A percentile compares a stretch with the other conserved stretches of the same genome.
These are phyloP conservation scores for Gautieria morchelliformis DNA, from an alignment of 768 basidiomycete genomes.

Conservation along the genomic window DNA sequence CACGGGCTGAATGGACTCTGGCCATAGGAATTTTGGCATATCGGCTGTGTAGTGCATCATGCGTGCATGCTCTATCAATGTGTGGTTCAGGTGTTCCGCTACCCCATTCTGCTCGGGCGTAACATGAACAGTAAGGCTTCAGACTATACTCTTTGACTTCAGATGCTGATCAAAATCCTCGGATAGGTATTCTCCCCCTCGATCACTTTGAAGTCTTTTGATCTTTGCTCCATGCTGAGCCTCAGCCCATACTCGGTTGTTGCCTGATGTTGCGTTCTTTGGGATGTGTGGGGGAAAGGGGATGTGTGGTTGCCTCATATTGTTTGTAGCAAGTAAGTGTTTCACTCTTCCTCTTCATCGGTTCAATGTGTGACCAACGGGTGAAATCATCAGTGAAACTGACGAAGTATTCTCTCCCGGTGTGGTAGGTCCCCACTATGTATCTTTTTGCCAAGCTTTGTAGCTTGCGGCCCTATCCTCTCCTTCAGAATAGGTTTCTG, in stretches of 20 bases:
- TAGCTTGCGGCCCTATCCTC: constrained; percentile 2
- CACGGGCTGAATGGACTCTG: constrained; percentile 14
- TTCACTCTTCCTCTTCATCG: constrained; percentile 7
- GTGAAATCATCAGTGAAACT: constrained; percentile 8
- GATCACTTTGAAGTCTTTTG: too few relatives aligned
- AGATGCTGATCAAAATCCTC: too few relatives aligned
- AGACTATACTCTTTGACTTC: too few relatives aligned
- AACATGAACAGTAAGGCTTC: too few relatives aligned
- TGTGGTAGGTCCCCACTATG: constrained; percentile 8
- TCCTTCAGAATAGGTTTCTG: neutral
- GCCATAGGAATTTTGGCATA: constrained; percentile 19
- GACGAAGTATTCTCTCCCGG: neutral
- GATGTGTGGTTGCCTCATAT: neutral
- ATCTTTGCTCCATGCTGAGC: too few relatives aligned
- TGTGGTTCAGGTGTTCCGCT: constrained; percentile 20
- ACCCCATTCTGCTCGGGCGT: constrained; percentile 20
- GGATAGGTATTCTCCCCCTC: constrained; percentile 13
- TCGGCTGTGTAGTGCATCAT: constrained; percentile 14
- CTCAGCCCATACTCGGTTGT: too few relatives aligned
- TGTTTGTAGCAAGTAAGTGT: constrained; percentile 7
- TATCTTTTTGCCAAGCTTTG: constrained; percentile 13
- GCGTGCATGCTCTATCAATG: constrained; percentile 12
- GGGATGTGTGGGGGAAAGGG: too few relatives aligned
- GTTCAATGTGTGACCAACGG: neutral
- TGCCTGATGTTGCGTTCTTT: too few relatives aligned